Evolutionary conservation across 768 basidiomycete genomes (phyloP).

Genomic region (Glaciozyma antarctica): DNA sequence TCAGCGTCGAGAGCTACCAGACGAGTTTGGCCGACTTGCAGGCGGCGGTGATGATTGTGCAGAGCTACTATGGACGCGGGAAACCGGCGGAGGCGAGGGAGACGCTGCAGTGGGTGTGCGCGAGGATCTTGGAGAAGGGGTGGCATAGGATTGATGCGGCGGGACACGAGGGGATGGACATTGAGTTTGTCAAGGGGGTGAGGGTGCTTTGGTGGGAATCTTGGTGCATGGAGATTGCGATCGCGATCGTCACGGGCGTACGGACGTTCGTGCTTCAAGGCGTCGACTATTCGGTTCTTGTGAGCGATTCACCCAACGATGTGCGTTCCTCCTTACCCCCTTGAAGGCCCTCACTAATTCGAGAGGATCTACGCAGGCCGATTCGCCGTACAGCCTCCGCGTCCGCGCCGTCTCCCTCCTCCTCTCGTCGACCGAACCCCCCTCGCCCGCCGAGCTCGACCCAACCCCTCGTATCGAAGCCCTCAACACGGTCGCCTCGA

Average conservation of each 20-base stretch:
- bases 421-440: conserved; percentile 40
- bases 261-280: background rate
- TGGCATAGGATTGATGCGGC: background rate
- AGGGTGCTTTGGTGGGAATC: background rate
- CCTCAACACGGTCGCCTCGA: conserved; percentile 39
- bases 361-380: background rate
- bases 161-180: background rate
- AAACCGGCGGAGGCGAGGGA: background rate
- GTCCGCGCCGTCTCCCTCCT: conserved; percentile 41
- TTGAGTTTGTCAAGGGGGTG: background rate
- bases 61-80: background rate
- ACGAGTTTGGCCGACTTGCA: background rate
- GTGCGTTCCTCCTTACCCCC: background rate
- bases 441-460: conserved; percentile 38
- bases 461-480: conserved; percentile 50
- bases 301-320: background rate
- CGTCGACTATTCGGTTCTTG: background rate
- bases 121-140: background rate
- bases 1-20: no score
- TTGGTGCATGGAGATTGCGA: background rate
- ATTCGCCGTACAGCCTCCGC: background rate
- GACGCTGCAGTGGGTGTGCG: background rate
- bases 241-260: background rate
- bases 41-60: conserved; percentile 2
- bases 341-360: background rate